Percentiles rank a stretch among this genome's conserved stretches.
Conservation (phyloP, 768 basidiomycete species). For the Pleurotus giganteus region DNA sequence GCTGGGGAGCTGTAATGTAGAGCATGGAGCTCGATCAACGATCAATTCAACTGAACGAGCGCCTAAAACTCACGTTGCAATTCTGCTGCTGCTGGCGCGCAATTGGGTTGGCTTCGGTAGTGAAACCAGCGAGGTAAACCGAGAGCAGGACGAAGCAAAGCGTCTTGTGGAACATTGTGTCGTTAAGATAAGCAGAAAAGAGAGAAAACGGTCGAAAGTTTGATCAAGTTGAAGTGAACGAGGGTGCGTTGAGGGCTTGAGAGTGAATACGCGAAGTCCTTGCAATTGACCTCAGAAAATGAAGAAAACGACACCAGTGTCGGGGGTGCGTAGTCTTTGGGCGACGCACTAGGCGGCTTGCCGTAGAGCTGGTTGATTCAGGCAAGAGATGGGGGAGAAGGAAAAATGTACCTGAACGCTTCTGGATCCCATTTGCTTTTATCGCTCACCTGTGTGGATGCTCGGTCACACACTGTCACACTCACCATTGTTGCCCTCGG, state of each 20-base stretch:
- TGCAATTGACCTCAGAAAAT: conserved; percentile 25
- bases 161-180: conserved; percentile 41
- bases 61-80: conserved; percentile 19
- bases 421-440: not conserved
- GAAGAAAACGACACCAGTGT: conserved; percentile 55
- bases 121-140: conserved; percentile 31
- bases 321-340: conserved; percentile 40
- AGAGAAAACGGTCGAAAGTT: conserved; percentile 7
- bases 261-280: conserved; percentile 18
- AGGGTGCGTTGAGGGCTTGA: conserved; percentile 26
- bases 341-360: conserved; percentile 41
- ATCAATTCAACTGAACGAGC: conserved; percentile 2
- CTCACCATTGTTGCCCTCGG: conserved; percentile 7
- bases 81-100: conserved; percentile 13
- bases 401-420: conserved; percentile 3
- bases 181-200: conserved; percentile 18
- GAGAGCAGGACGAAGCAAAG: conserved; percentile 39
- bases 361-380: conserved; percentile 10
- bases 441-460: not conserved
- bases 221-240: conserved; percentile 26
- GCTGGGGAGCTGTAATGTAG: conserved; percentile 16
- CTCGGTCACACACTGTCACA: conserved; percentile 9
- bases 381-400: conserved; percentile 5
- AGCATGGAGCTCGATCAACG: conserved; percentile 8
- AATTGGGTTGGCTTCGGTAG: conserved; percentile 30